These are phyloP conservation scores for Hemileccinum impolitum DNA, from an alignment of 768 basidiomycete species.

Conservation along the genomic window DNA sequence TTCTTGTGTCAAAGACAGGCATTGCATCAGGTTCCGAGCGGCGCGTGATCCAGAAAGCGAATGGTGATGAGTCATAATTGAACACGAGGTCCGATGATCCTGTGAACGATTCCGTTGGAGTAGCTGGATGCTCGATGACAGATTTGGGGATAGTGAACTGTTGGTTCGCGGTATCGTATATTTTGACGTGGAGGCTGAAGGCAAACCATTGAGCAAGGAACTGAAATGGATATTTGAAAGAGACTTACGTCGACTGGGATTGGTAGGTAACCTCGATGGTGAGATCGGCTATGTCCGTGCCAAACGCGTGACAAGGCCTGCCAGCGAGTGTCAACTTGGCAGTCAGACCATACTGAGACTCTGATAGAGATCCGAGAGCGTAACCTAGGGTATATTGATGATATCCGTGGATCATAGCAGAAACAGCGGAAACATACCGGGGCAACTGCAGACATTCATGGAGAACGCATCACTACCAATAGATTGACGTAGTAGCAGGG, in stretches of 20 bases:
- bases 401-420: not conserved
- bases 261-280: constrained; percentile 70
- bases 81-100: constrained; percentile 62
- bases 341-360: constrained; percentile 47
- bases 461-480: constrained; percentile 14
- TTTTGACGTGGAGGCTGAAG: constrained; percentile 61
- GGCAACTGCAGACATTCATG: constrained; percentile 30
- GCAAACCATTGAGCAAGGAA: not conserved
- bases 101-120: constrained; percentile 33
- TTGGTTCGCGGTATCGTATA: constrained; percentile 54
- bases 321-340: constrained; percentile 56
- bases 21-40: constrained; percentile 49
- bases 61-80: constrained; percentile 61
- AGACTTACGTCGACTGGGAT: constrained; percentile 43
- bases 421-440: constrained; percentile 18
- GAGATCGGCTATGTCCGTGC: constrained; percentile 52
- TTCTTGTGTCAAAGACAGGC: constrained; percentile 71
- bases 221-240: not conserved
- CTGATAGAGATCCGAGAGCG: constrained; percentile 40
- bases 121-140: constrained; percentile 43
- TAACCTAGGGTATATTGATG: constrained; percentile 44
- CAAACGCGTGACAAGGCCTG: constrained; percentile 61
- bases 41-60: constrained; percentile 80
- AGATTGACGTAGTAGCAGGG: constrained; percentile 6
- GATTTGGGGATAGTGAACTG: constrained; percentile 68